Evolutionary conservation across 2,329 filamentous ascomycete genomes (phyloP).

Genomic region (Clarireedia homoeocarpa): DNA sequence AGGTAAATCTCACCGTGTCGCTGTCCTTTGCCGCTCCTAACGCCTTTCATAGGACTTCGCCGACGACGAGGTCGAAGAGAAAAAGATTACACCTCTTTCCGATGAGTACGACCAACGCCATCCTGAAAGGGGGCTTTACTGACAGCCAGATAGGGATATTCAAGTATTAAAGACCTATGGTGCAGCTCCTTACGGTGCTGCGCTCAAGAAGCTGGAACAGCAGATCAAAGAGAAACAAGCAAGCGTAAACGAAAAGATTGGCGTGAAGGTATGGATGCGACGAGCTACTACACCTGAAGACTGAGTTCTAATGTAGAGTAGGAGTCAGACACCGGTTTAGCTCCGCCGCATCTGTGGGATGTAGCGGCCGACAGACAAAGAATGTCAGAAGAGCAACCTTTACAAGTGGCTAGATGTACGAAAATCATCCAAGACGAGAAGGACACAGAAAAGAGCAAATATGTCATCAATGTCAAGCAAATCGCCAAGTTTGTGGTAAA

Average conservation of each 20-base stretch:
- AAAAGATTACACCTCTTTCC: conserved; percentile 96
- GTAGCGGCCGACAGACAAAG: conserved; percentile 95
- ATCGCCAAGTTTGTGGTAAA: conserved; percentile 99
- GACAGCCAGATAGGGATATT: conserved; percentile 67
- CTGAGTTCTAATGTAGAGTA: conserved; percentile 30
- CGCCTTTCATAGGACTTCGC: conserved; percentile 46
- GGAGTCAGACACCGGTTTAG: conserved; percentile 98
- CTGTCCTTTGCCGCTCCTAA: conserved; percentile 4
- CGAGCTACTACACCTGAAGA: neutral
- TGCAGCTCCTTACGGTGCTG: conserved; percentile 86
- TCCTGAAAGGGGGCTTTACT: conserved; percentile 16
- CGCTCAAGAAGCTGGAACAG: conserved; percentile 95
- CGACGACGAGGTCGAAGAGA: conserved; percentile 96
- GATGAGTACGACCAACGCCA: conserved; percentile 66
- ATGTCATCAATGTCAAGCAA: conserved; percentile 99
- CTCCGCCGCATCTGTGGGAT: conserved; percentile 98
- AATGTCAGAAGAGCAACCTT: conserved; percentile 95
- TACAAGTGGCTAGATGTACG: conserved; percentile 95
- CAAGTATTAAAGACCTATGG: conserved; percentile 99
- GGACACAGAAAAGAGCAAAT: conserved; percentile 97
- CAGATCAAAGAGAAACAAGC: conserved; percentile 99
- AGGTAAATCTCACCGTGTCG: conserved; percentile 43
- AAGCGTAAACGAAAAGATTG: conserved; percentile 98
- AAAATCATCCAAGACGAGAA: conserved; percentile 98
- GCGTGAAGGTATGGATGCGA: conserved; percentile 53